Evolutionary conservation across 495 filamentous ascomycete genomes (phyloP).

Genomic region (Daldinia concentrica): DNA sequence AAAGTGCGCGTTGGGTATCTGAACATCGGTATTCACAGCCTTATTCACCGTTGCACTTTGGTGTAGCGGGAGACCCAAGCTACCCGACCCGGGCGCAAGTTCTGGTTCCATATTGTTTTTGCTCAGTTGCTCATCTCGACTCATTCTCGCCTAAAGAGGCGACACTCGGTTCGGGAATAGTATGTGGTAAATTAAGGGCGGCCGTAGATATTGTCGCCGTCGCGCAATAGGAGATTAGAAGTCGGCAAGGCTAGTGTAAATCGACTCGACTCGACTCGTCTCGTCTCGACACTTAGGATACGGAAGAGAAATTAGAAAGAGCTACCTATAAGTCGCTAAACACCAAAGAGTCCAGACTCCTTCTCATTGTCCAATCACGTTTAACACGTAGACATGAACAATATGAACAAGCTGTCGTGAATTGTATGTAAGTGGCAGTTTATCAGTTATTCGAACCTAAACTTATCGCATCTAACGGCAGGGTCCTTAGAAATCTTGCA

Average conservation of each 20-base stretch:
- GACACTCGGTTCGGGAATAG: slow-evolving; percentile 18
- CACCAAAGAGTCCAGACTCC: slow-evolving; percentile 8
- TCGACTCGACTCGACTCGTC: not conserved
- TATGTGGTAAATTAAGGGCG: slow-evolving; percentile 3
- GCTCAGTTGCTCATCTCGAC: slow-evolving; percentile 53
- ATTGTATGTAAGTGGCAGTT: slow-evolving; percentile 3
- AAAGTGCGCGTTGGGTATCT: slow-evolving; percentile 53
- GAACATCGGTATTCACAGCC: slow-evolving; percentile 22
- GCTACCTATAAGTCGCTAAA: slow-evolving; percentile 15
- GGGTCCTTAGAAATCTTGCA: slow-evolving; percentile 24
- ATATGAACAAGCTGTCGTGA: slow-evolving; percentile 24
- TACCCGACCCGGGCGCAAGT: slow-evolving; percentile 37
- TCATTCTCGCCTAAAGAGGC: slow-evolving; percentile 53
- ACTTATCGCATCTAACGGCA: slow-evolving; percentile 11
- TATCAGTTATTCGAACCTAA: slow-evolving; percentile 1
- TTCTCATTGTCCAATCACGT: slow-evolving; percentile 28
- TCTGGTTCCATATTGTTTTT: slow-evolving; percentile 50
- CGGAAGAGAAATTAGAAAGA: slow-evolving; percentile 2
- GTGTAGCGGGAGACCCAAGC: slow-evolving; percentile 19
- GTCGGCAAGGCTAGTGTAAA: not conserved
- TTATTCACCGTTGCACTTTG: slow-evolving; percentile 27
- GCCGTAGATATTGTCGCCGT: not conserved
- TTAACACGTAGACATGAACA: slow-evolving; percentile 21
- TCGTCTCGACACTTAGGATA: slow-evolving; percentile 7
- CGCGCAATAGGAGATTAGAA: slow-evolving; percentile 12